Conservation (phyloP, 1,284 basidiomycete genomes). For the Earliella scabrosa region DNA sequence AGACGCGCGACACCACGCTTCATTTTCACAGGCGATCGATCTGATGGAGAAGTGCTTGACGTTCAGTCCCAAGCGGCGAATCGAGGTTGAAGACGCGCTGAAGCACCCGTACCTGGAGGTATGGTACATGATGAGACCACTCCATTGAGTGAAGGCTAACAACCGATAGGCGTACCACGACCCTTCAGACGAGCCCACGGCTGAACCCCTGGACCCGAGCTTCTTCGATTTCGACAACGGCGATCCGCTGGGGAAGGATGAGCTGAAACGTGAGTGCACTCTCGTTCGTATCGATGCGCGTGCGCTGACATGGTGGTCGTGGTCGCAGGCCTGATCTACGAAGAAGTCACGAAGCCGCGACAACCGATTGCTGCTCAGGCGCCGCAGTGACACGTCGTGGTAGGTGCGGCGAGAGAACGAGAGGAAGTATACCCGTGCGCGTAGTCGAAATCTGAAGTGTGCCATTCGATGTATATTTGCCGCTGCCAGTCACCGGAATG, state of each 20-base stretch:
- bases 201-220: conserved; percentile 78
- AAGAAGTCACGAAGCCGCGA: conserved; percentile 51
- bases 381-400: conserved; percentile 9
- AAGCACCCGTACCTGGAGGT: conserved; percentile 92
- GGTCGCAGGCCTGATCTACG: conserved; percentile 59
- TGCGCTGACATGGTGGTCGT: not conserved
- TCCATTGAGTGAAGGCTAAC: conserved; percentile 1
- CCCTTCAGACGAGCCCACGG: conserved; percentile 84
- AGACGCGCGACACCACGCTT: not conserved
- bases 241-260: conserved; percentile 66
- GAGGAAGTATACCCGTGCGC: conserved; percentile 11
- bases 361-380: conserved; percentile 9
- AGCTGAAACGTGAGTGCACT: conserved; percentile 65
- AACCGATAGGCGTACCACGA: conserved; percentile 81
- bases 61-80: conserved; percentile 92
- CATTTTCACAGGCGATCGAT: conserved; percentile 70
- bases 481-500: not conserved
- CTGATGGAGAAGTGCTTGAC: conserved; percentile 88
- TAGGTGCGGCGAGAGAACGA: not conserved
- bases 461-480: conserved; percentile 7
- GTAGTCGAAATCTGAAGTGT: conserved; percentile 8
- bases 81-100: conserved; percentile 89
- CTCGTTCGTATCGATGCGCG: too few species aligned
- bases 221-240: conserved; percentile 92
- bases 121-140: too few species aligned